Evolutionary conservation across 176 grass and related monocot genomes (phyloP).

Genomic region (Eleusine coracana): DNA sequence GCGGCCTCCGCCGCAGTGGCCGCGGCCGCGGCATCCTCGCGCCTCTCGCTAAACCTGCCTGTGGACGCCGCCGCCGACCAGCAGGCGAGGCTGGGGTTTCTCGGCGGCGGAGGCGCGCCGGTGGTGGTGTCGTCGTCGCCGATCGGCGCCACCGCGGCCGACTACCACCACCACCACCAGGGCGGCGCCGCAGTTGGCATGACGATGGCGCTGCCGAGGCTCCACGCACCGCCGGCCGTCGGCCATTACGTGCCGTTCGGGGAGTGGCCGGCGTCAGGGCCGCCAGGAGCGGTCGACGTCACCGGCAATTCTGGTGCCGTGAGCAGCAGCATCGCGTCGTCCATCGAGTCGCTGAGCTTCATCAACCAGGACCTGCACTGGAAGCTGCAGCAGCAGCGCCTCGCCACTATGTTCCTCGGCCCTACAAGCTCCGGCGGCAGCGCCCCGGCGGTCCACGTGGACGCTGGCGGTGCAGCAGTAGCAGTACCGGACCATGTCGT

Average conservation of each 20-base stretch:
- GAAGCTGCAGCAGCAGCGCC: conserved; percentile 91
- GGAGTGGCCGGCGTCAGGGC: conserved; percentile 43
- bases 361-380: conserved; percentile 98
- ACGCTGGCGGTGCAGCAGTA: neutral
- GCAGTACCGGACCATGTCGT: neutral
- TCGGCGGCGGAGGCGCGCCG: neutral
- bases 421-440: conserved; percentile 27
- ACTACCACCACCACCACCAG: conserved; percentile 36
- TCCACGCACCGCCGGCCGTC: conserved; percentile 47
- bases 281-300: neutral
- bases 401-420: conserved; percentile 64
- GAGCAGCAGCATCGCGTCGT: conserved; percentile 68
- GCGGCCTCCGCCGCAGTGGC: neutral
- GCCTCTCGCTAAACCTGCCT: conserved; percentile 36
- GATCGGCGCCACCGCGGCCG: neutral
- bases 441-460: neutral
- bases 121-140: conserved; percentile 3
- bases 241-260: conserved; percentile 65
- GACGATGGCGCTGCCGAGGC: conserved; percentile 37
- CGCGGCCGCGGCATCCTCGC: neutral
- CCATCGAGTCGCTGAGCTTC: conserved; percentile 95
- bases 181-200: conserved; percentile 40
- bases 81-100: conserved; percentile 45
- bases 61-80: conserved; percentile 15
- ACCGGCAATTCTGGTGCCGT: neutral